Base-by-base conservation (phyloP, 176 grass and related monocot genomes). In the Oryza brachyantha region DNA sequence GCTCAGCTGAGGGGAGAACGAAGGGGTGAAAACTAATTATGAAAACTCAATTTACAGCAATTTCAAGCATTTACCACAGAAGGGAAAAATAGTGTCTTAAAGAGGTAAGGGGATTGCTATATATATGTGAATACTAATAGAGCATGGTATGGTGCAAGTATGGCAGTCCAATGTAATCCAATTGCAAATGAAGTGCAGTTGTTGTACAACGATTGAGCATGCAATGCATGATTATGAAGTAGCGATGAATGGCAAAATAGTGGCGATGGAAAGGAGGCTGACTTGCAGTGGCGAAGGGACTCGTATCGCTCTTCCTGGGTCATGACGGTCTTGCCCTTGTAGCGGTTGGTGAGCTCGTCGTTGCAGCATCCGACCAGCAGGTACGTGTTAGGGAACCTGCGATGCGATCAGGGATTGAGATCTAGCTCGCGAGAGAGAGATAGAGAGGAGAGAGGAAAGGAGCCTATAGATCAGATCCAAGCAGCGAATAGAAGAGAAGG, bases 251-350 rank as follows among this genome's bases (percentile, higher is more conserved):
- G n/a, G n/a, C n/a, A n/a, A n/a, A n/a, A n/a, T n/a, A n/a, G n/a
- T n/a, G n/a, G n/a, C n/a, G n/a, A n/a, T n/a, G n/a, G n/a, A 10
- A 1, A 1, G 12, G 14, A 19, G 0, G 70, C 91, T 62, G 48
- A 98, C 96, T 90, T 98, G 92, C 96, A 98, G 81, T 94, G 96
- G 46, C 92, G 92, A 42, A 98, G 96, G 8, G 96, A 98, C 68
- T 98, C 92, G 66, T 98, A 98, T 7, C 92, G 92, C 76, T 98
- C 96, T 0, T 86, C 79, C 86, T 98, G 80, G 17, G 77, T 89
- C 96, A 98, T 98, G 83, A 98, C 96, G 13, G 96, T 98, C 93
- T 91, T 98, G 26, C 96, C 96, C 85, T 98, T 98, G 83, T 89
- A 94, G 13, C 85, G 87, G 57, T 83, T 50, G 28, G 96, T 98